Percentiles rank a stretch among this genome's conserved stretches.
Conservation (phyloP, 129 eudicot species). For the Heracleum sosnowskyi region DNA sequence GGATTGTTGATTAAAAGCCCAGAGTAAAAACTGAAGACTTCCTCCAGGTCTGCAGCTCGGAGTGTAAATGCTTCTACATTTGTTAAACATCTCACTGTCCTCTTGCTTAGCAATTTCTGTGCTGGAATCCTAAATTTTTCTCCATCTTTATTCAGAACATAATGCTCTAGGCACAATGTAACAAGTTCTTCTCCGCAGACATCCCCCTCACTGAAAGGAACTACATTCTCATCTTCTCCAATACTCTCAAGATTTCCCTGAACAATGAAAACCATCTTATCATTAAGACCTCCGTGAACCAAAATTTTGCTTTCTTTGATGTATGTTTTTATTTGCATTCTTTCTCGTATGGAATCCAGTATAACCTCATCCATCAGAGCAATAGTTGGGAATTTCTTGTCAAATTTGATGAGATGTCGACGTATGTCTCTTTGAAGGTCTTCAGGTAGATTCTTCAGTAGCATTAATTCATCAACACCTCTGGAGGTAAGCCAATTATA, state of each 20-base stretch:
- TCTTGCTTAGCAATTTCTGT: conserved; percentile 42
- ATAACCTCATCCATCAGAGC: too few species aligned
- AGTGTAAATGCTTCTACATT: conserved; percentile 63
- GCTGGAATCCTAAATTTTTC: conserved; percentile 30
- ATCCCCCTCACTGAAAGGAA: conserved; percentile 49
- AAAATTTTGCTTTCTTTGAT: conserved; percentile 56
- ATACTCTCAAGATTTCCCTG: conserved; percentile 61
- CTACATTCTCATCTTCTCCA: conserved; percentile 39
- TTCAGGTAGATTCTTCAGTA: too few species aligned
- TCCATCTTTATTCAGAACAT: conserved; percentile 41
- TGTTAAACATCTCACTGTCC: conserved; percentile 50
- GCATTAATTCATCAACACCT: too few species aligned
- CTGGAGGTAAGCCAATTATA: too few species aligned
- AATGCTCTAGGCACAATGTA: conserved; percentile 67
- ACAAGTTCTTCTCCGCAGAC: conserved; percentile 88
- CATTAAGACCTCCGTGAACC: conserved; percentile 33
- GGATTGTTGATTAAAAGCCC: conserved; percentile 38
- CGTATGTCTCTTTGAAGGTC: too few species aligned
- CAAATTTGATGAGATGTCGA: too few species aligned
- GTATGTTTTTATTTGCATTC: conserved; percentile 3
- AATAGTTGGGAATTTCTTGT: too few species aligned
- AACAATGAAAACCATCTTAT: conserved; percentile 67
- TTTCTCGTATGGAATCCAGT: too few species aligned
- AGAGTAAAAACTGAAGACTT: conserved; percentile 54
- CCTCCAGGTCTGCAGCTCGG: conserved; percentile 59